phyloP scores from a whole-genome alignment of 345 rosid species.

The Eucalyptus microcorys region DNA sequence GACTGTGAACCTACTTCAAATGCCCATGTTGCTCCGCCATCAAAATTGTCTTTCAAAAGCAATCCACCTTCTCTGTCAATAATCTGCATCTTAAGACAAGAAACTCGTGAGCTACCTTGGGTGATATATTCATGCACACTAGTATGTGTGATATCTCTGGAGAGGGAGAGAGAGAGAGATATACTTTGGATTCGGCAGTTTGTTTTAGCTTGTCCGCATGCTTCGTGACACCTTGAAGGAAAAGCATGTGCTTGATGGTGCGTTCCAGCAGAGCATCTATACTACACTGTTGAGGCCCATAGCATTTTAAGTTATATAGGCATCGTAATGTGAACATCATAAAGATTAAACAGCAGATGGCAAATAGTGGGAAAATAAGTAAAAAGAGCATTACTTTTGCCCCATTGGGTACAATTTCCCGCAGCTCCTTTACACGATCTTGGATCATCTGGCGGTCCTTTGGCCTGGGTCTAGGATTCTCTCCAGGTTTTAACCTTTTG shows the following conservation, averaged over 20 bases:
- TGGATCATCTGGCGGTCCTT: constrained; percentile 99
- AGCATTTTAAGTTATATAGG: neutral
- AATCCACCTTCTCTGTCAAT: constrained; percentile 40
- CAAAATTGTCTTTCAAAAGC: constrained; percentile 43
- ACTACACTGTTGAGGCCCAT: constrained; percentile 64
- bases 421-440: constrained; percentile 95
- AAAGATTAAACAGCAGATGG: neutral
- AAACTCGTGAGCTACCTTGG: neutral
- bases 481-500: constrained; percentile 87
- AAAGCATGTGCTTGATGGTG: constrained; percentile 97
- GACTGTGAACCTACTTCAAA: constrained; percentile 91
- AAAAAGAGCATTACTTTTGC: constrained; percentile 53
- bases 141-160: neutral
- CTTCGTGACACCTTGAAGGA: constrained; percentile 91
- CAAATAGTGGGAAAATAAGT: neutral
- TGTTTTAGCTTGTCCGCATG: constrained; percentile 89
- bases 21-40: constrained; percentile 98
- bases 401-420: constrained; percentile 93
- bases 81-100: constrained; percentile 28
- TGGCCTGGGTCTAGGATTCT: constrained; percentile 92
- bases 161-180: neutral
- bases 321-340: neutral
- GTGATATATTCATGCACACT: neutral
- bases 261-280: constrained; percentile 92
- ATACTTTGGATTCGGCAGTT: constrained; percentile 79